A percentile compares a stretch with the other conserved stretches of the same genome.
phyloP scores from a whole-genome alignment of 140 eudicot genomes.

The Oenanthe javanica region DNA sequence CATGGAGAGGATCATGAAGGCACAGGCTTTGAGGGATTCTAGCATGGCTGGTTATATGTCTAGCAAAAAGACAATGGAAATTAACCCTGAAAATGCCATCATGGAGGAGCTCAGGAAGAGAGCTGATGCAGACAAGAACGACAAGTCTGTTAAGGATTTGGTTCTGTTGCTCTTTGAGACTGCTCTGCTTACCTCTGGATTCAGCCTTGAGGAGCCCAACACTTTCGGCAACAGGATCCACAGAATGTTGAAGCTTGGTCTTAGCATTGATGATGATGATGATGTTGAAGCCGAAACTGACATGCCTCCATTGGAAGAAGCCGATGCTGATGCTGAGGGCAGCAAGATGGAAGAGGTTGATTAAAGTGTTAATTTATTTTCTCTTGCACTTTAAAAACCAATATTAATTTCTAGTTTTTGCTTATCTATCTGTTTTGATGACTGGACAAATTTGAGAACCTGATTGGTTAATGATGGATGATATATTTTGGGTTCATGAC shows the following conservation, averaged over 20 bases:
- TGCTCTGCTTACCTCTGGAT: constrained; percentile 70
- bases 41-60: constrained; percentile 97
- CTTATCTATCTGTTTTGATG: not conserved
- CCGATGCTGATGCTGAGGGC: constrained; percentile 60
- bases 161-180: constrained; percentile 84
- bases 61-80: constrained; percentile 87
- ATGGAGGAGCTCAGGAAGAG: constrained; percentile 96
- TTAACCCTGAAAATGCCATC: constrained; percentile 78
- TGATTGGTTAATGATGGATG: not conserved
- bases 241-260: constrained; percentile 86
- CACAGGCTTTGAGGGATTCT: constrained; percentile 83
- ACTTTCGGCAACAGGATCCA: constrained; percentile 88
- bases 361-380: constrained; percentile 19
- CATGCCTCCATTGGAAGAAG: constrained; percentile 71
- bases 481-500: not conserved
- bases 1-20: constrained; percentile 97
- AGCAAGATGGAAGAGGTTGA: constrained; percentile 95
- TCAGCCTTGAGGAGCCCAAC: constrained; percentile 94
- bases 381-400: not conserved
- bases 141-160: constrained; percentile 85
- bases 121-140: constrained; percentile 92
- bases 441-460: not conserved
- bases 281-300: constrained; percentile 44
- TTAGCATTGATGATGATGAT: constrained; percentile 78
- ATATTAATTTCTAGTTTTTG: not conserved